Base-by-base conservation (phyloP, 2,329 filamentous ascomycete species). In the Leptoxyphium fumago region DNA sequence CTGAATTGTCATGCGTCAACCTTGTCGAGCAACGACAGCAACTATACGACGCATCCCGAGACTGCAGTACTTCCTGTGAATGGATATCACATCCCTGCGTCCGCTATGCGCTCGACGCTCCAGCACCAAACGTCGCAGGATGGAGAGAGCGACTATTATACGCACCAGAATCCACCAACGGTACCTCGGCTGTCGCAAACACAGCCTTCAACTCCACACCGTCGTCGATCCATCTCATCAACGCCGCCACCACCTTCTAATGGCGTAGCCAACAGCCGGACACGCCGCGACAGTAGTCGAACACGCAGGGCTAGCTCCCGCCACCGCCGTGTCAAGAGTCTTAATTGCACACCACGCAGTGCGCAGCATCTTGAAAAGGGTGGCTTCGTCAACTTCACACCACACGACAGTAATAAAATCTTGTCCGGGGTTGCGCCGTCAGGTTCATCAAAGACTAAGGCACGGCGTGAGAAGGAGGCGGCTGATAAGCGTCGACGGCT, bases 361-460 rank as follows among this genome's bases (percentile, higher is more conserved):
- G 46, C 50, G 50, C 56, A 47, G 55, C 56, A 51, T 2, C 66
- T 75, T 8, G 74, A 75, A 29, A 61, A 61, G 40, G 68, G 70
- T 11, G 74, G 72, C 10, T 96, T 96, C 58, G 84, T 94, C 50
- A 96, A 96, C 63, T 94, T 84, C 64, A 95, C 88, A 1, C 80
- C 86, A 1, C 70, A 73, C 41, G 88, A 98, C 61, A 80, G 79
- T 55, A 69, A 74, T 11, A 77, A 82, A 58, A 80, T 98, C 38
- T 76, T 98, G 63, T 85, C 77, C 7, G 89, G 88, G 5, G 91
- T 98, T 10, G 91, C 91, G 39, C 89, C 89, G 1, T 88, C 82
- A 51, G 91, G 91, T 9, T 87, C 80, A 53, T 84, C 78, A 52
- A 96, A 96, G 74, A 96, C 91, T 8, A 95, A 95, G 61, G 86